Base-by-base conservation (phyloP, 805 yeast genomes). In the Cyberlindnera bimundalis region DNA sequence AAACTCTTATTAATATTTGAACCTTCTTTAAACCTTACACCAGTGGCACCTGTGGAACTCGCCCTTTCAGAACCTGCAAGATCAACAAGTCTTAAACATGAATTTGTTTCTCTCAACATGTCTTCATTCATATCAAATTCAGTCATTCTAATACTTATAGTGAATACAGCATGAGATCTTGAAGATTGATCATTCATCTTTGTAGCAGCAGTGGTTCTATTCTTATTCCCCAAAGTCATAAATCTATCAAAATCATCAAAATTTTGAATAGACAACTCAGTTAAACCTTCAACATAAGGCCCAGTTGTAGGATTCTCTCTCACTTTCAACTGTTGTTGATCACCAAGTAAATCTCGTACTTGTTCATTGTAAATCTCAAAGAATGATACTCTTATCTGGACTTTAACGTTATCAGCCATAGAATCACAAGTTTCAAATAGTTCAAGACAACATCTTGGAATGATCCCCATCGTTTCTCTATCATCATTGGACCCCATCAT, bases 31-130 rank as follows among this genome's bases (percentile, higher is more conserved):
- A 83, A 67, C 37, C 93, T 64, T 8, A 71, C 67, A 4, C 77
- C 80, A 14, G 72, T 76, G 6, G 82, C 75, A 23, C 84, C 81
- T 0, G 86, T 76, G 19, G 81, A 71, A 15, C 66, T 60, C 3
- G 81, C 76, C 38, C 91, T 67, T 57, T 86, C 96, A 1, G 91
- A 82, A 0, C 96, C 90, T 0, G 96, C 96, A 46, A 86, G 62
- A 61, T 86, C 95, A 2, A 86, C 91, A 14, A 86, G 66, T 43
- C 83, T 70, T 28, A 87, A 66, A 45, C 74, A 74, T 2, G 93
- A 82, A 1, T 71, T 60, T 50, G 75, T 75, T 43, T 72, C 75
- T 37, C 70, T 71, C 1, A 65, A 60, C 2, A 74, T 61, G 10
- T 65, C 67, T 4, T 74, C 70, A 17, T 53, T 53, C 43, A 38